Conservation (phyloP, 768 basidiomycete genomes). For the Rhodosporidiobolus odoratus region DNA sequence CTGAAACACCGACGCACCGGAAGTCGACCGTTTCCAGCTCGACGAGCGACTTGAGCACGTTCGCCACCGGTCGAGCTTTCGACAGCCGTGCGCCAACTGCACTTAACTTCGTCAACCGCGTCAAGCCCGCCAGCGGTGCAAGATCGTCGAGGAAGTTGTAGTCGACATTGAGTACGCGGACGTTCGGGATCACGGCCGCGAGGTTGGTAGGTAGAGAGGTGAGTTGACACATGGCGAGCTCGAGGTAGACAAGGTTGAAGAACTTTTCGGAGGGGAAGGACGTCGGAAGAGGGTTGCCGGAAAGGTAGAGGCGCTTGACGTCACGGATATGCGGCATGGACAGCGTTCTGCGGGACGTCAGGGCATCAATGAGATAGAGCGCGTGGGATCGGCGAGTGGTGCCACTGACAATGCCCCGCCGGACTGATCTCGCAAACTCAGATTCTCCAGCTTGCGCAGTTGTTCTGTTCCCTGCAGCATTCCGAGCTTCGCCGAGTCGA, state of each 20-base stretch:
- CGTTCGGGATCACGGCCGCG: constrained; percentile 65
- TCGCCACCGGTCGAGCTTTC: constrained; percentile 67
- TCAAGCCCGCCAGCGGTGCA: constrained; percentile 62
- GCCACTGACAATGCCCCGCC: constrained; percentile 67
- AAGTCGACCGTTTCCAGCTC: constrained; percentile 87
- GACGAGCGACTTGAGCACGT: constrained; percentile 63
- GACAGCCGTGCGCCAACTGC: constrained; percentile 74
- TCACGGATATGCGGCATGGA: constrained; percentile 64
- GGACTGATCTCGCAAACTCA: constrained; percentile 84
- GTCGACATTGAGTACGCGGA: constrained; percentile 88
- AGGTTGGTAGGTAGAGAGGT: constrained; percentile 66
- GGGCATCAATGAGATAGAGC: background rate
- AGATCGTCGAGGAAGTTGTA: constrained; percentile 79
- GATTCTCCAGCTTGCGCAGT: constrained; percentile 71
- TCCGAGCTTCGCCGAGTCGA: constrained; percentile 67
- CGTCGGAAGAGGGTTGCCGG: constrained; percentile 49
- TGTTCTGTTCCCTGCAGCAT: constrained; percentile 49
- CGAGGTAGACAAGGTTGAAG: constrained; percentile 86
- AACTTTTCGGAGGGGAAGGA: constrained; percentile 60
- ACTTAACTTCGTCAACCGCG: constrained; percentile 71
- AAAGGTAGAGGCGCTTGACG: constrained; percentile 88
- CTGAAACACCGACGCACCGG: constrained; percentile 55
- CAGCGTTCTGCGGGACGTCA: constrained; percentile 38
- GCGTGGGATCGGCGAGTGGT: constrained; percentile 16
- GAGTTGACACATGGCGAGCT: constrained; percentile 80